phyloP scores from a whole-genome alignment of 2,329 filamentous ascomycete genomes.

The Fusarium sp. region DNA sequence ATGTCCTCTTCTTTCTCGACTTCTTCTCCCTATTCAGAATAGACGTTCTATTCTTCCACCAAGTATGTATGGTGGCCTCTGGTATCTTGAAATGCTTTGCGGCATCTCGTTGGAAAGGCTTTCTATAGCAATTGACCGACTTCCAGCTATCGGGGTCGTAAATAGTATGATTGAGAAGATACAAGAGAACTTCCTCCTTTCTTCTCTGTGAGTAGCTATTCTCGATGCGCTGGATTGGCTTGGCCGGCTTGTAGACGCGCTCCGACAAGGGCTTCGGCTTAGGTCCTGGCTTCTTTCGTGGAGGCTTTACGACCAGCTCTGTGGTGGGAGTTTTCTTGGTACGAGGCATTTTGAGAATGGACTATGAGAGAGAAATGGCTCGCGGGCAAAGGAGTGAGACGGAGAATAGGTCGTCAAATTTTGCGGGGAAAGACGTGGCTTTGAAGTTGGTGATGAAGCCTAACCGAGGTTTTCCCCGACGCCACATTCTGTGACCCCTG shows the following conservation, averaged over 20 bases:
- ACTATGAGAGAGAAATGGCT: not conserved
- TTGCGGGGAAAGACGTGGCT: constrained; percentile 1
- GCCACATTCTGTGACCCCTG: not conserved
- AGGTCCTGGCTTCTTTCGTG: constrained; percentile 7
- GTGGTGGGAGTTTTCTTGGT: not conserved
- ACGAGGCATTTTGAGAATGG: not conserved
- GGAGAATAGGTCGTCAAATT: not conserved
- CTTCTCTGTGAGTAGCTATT: constrained; percentile 20
- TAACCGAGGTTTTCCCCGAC: not conserved
- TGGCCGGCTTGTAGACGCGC: not conserved
- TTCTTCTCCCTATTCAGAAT: not conserved
- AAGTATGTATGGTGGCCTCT: not conserved
- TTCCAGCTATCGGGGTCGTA: not conserved
- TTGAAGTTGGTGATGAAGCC: not conserved
- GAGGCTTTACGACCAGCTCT: not conserved
- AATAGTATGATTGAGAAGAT: constrained; percentile 6
- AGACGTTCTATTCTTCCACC: not conserved
- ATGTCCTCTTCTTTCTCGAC: not conserved
- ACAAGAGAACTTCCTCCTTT: constrained; percentile 19
- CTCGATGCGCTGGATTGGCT: constrained; percentile 22
- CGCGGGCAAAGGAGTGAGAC: not conserved
- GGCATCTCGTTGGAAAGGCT: not conserved
- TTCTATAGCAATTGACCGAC: constrained; percentile 2
- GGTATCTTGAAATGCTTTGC: not conserved
- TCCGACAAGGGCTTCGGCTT: constrained; percentile 25